Base-by-base conservation (phyloP, 371 early-diverging fungal genomes). In the Nosema muscidifuracis region DNA sequence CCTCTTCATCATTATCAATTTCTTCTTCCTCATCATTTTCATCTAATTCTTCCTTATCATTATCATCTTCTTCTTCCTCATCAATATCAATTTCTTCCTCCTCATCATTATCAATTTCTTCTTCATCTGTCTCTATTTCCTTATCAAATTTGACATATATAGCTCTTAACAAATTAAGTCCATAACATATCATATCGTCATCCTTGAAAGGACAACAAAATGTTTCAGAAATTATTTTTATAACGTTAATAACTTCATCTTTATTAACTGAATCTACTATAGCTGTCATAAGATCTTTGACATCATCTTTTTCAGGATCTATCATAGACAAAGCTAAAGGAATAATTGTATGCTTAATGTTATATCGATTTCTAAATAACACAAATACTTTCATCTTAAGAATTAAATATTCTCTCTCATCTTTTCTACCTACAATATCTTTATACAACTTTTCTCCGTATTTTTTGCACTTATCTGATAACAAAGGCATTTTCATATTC, bases 141-240 rank as follows among this genome's bases (percentile, higher is more conserved):
- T 20, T 15, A 60, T 75, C 57, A 68, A 71, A 77, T 57, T 67
- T 68, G 28, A 55, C 50, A 22, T 71, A 58, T 12, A 80, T 58
- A 4, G 57, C 74, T 68, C 66, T 70, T 7, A 80, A 40, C 38
- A 74, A 67, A 62, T 77, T 77, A 20, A 80, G 18, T 31, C 80
- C 80, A 60, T 80, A 80, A 20, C 69, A 75, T 44, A 80, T 71
- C 33, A 73, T 62, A 22, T 80, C 80, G 50, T 80, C 80, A 28
- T 80, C 80, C 42, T 71, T 73, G 68, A 63, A 67, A 61, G 74
- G 74, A 56, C 58, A 55, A 67, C 80, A 80, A 58, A 80, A 77
- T 33, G 57, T 67, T 18, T 76, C 65, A 10, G 55, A 53, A 7
- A 78, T 70, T 30, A 70, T 31, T 16, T 74, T 71, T 43, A 67